Evolutionary conservation across 495 filamentous ascomycete species (phyloP), one percentile per base, ranked within the genome.

Genomic region (Xylaria intraflava): DNA sequence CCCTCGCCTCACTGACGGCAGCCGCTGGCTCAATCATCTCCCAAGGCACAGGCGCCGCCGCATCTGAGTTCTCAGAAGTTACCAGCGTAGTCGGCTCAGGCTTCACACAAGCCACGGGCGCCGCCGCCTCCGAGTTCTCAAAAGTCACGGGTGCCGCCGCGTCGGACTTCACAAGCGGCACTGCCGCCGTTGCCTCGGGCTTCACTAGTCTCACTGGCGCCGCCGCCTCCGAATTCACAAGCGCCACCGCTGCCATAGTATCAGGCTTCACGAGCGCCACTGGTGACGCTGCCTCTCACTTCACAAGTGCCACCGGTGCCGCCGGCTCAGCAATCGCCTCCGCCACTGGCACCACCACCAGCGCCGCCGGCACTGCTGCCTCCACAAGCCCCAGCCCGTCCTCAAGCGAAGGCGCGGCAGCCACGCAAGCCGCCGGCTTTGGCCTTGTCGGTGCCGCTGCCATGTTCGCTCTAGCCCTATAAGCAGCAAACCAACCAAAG

Each of bases 401-500:
- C n/a, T n/a, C n/a, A n/a, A n/a, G n/a, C n/a, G n/a, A n/a, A n/a
- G n/a, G n/a, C n/a, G 59, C 35, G 9, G 54, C 59, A 52, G 64
- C 53, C 17, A 55, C 50, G 35, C 58, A 54, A 17, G 46, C 51
- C 22, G 58, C 55, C 20, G 53, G 58, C 38, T 58, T 64, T 17
- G 64, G 56, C 1, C 51, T 67, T 22, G 56, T 44, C 27, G 61
- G 49, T 20, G 62, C 60, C 30, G 65, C 58, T 14, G 47, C 62
- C 8, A 26, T 70, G 33, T 61, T 60, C 48, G 63, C 67, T 44
- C 44, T 72, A 3, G 65, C 62, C 33, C 45, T 72, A 43, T 72
- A 67, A 56, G 33, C 3, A 44, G 24, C 17, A 12, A 23, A 17
- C 9, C 5, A 10, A 48, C 17, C n/a, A 27, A 20, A 12, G 17